Percentiles rank a stretch among this genome's conserved stretches.
phyloP scores from a whole-genome alignment of 2,329 filamentous ascomycete species.

The Colletotrichum musicola region DNA sequence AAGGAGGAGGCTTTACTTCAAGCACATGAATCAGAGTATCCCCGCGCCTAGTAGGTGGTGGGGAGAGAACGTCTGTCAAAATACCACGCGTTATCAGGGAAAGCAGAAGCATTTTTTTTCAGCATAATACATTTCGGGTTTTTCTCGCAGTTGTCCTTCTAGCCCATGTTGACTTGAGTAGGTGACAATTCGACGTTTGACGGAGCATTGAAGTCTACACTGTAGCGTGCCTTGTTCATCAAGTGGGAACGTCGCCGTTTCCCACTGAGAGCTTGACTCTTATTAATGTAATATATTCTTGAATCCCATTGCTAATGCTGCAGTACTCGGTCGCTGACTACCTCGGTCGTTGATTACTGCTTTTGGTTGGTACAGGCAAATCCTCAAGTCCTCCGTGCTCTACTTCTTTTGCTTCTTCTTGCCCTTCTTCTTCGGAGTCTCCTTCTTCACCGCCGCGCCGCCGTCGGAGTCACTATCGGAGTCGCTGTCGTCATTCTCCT shows the following conservation, averaged over 20 bases:
- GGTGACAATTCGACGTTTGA: not conserved
- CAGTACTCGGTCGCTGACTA: too few species aligned
- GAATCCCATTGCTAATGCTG: too few species aligned
- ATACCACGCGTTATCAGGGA: slow-evolving; percentile 18
- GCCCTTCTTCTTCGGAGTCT: slow-evolving; percentile 45
- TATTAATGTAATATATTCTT: too few species aligned
- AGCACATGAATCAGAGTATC: slow-evolving; percentile 15
- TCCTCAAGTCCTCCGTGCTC: slow-evolving; percentile 39
- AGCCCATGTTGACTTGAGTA: not conserved
- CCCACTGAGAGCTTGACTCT: too few species aligned
- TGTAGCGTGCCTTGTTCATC: too few species aligned
- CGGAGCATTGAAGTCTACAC: too few species aligned
- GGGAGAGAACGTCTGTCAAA: slow-evolving; percentile 25
- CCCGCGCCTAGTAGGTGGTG: not conserved
- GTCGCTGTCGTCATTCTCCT: slow-evolving; percentile 28
- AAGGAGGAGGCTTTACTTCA: not conserved
- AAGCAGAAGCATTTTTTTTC: slow-evolving; percentile 19
- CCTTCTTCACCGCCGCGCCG: slow-evolving; percentile 36
- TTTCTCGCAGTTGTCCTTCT: not conserved
- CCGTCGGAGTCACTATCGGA: slow-evolving; percentile 31
- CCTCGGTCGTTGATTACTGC: too few species aligned
- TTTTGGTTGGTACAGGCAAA: too few species aligned
- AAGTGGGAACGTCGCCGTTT: too few species aligned
- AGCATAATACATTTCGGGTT: slow-evolving; percentile 23
- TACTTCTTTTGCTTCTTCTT: slow-evolving; percentile 45